These are phyloP conservation scores for Alternaria brassicae DNA, from an alignment of 2,329 filamentous ascomycete genomes.

Conservation along the genomic window DNA sequence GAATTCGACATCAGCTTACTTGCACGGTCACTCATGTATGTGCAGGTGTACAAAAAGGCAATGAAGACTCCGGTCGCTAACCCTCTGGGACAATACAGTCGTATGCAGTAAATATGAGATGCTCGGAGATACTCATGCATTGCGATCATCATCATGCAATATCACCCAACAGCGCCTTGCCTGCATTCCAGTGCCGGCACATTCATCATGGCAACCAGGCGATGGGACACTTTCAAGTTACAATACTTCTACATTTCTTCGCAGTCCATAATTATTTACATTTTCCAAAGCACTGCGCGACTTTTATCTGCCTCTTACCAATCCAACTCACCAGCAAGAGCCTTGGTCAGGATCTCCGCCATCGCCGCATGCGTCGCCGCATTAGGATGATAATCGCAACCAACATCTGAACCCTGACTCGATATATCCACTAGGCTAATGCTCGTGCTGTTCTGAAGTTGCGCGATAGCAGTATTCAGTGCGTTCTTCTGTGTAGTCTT, in stretches of 20 bases:
- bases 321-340: constrained; percentile 23
- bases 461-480: constrained; percentile 45
- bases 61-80: background rate
- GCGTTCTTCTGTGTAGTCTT: constrained; percentile 49
- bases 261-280: background rate
- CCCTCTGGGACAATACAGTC: background rate
- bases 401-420: constrained; percentile 51
- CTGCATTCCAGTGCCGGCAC: background rate
- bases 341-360: constrained; percentile 34
- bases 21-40: background rate
- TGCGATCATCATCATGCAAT: background rate
- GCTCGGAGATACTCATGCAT: background rate
- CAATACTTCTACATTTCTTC: background rate
- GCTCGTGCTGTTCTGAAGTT: constrained; percentile 38
- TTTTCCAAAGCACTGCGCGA: background rate
- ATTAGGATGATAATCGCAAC: constrained; percentile 55
- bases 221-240: background rate
- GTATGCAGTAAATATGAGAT: background rate
- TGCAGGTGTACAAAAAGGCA: background rate
- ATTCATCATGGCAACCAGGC: background rate
- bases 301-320: constrained; percentile 17
- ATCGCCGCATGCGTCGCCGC: constrained; percentile 48
- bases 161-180: background rate
- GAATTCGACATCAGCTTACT: background rate
- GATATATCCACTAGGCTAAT: constrained; percentile 55